Conservation (phyloP, 768 basidiomycete species). For the Mycena amicta region DNA sequence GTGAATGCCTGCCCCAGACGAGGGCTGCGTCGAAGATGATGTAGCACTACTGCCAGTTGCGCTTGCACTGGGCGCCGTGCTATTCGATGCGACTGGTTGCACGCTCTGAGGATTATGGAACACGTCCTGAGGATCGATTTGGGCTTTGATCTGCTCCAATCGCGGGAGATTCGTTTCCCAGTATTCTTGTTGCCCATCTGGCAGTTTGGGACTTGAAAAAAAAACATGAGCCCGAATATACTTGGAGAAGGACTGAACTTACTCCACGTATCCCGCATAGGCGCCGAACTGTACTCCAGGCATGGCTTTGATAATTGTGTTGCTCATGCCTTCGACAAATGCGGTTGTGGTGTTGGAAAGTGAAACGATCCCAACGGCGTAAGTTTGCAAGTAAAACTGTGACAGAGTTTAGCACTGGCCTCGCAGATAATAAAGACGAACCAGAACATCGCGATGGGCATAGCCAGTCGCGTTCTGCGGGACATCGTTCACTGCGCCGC, state of each 20-base stretch:
- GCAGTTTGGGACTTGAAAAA: not conserved
- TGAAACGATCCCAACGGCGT: not conserved
- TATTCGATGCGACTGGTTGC: no score
- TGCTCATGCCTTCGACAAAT: not conserved
- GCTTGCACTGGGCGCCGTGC: no score
- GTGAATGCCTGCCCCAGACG: not conserved
- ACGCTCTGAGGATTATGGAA: slow-evolving; percentile 12
- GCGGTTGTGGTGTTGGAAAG: not conserved
- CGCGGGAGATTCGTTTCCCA: slow-evolving; percentile 11
- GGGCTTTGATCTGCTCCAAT: slow-evolving; percentile 6
- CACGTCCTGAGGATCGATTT: slow-evolving; percentile 2
- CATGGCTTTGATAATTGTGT: not conserved
- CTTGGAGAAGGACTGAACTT: not conserved
- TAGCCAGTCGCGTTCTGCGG: slow-evolving; percentile 10
- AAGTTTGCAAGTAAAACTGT: slow-evolving; percentile 1
- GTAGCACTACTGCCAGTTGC: not conserved
- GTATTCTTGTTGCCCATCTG: slow-evolving; percentile 4
- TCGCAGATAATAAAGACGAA: not conserved
- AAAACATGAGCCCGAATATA: not conserved
- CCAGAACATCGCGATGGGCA: slow-evolving; percentile 11
- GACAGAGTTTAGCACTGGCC: not conserved
- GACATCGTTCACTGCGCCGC: slow-evolving; percentile 13
- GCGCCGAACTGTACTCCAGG: not conserved
- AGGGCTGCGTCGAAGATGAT: not conserved
- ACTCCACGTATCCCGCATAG: slow-evolving; percentile 1